Percentiles rank a stretch among this genome's conserved stretches.
phyloP scores from a whole-genome alignment of 208 protist genomes.

The Leishmania braziliensis region DNA sequence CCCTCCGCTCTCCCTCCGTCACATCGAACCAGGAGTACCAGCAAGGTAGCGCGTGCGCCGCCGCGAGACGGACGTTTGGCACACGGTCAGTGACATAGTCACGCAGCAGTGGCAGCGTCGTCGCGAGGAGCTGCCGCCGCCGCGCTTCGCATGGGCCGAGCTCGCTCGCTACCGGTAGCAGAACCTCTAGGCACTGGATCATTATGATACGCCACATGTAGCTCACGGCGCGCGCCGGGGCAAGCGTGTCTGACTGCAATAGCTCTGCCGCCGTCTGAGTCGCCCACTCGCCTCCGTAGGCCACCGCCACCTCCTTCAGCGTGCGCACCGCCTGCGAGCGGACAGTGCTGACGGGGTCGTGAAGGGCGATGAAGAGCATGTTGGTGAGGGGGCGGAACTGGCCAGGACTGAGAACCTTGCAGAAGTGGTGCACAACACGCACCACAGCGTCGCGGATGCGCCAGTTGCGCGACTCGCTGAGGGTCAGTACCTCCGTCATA shows the following conservation, averaged over 20 bases:
- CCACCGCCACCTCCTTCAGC: constrained; percentile 41
- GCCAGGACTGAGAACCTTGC: constrained; percentile 38
- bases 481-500: constrained; percentile 40
- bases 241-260: constrained; percentile 52
- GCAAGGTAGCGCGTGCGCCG: constrained; percentile 44
- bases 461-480: constrained; percentile 76
- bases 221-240: constrained; percentile 22
- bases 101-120: constrained; percentile 48
- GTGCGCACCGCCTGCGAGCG: constrained; percentile 52
- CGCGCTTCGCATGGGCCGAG: constrained; percentile 48
- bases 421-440: constrained; percentile 52
- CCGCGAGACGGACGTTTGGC: constrained; percentile 71
- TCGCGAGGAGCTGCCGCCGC: constrained; percentile 50
- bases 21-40: constrained; percentile 53
- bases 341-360: constrained; percentile 74
- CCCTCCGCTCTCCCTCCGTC: constrained; percentile 17
- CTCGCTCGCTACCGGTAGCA: constrained; percentile 55
- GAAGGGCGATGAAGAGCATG: constrained; percentile 53
- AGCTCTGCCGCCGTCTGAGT: constrained; percentile 58
- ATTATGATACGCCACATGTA: constrained; percentile 64
- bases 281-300: constrained; percentile 69
- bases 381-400: constrained; percentile 52
- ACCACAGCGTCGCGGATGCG: constrained; percentile 66
- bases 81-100: constrained; percentile 55
- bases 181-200: constrained; percentile 55